These are phyloP conservation scores for Arachnomyces sp. DNA, from an alignment of 2,329 filamentous ascomycete genomes.

Conservation along the genomic window DNA sequence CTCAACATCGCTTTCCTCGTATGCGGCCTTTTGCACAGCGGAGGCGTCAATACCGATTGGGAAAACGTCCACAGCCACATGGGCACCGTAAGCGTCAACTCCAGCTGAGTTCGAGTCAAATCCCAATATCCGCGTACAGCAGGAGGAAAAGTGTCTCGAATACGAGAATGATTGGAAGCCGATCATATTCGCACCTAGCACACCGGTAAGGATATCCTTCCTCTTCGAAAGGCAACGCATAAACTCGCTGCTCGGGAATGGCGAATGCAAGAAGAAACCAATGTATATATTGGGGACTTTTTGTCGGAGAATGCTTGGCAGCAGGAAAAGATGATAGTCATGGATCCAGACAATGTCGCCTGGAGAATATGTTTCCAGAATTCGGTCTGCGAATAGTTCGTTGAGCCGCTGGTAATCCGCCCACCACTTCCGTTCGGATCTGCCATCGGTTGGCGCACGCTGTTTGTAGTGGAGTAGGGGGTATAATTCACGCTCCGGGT, in stretches of 20 bases:
- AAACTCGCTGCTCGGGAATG: slow-evolving; percentile 94
- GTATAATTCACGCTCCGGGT: slow-evolving; percentile 86
- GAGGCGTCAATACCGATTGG: slow-evolving; percentile 90
- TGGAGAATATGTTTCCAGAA: slow-evolving; percentile 80
- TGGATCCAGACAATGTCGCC: slow-evolving; percentile 90
- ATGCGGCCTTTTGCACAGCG: slow-evolving; percentile 67
- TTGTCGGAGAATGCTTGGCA: slow-evolving; percentile 82
- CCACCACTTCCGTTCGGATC: slow-evolving; percentile 75
- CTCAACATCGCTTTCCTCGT: slow-evolving; percentile 59
- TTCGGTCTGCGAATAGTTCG: slow-evolving; percentile 80
- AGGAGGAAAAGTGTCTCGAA: slow-evolving; percentile 87
- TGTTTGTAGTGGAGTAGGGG: slow-evolving; percentile 95
- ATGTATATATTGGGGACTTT: slow-evolving; percentile 83
- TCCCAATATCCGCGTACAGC: slow-evolving; percentile 83
- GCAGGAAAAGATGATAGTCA: slow-evolving; percentile 85
- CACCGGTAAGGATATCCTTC: slow-evolving; percentile 83
- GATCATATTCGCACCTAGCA: slow-evolving; percentile 84
- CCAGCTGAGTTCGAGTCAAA: slow-evolving; percentile 79
- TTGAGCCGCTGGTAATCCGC: slow-evolving; percentile 91
- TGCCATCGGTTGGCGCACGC: slow-evolving; percentile 78
- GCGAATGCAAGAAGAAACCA: slow-evolving; percentile 87
- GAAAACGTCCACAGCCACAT: slow-evolving; percentile 86
- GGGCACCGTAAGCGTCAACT: slow-evolving; percentile 79
- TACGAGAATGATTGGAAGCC: slow-evolving; percentile 96
- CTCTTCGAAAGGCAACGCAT: slow-evolving; percentile 78